Evolutionary conservation across 1,284 basidiomycete genomes (phyloP), one percentile per base, ranked within the genome.

Genomic region (Lentinus polychrous): DNA sequence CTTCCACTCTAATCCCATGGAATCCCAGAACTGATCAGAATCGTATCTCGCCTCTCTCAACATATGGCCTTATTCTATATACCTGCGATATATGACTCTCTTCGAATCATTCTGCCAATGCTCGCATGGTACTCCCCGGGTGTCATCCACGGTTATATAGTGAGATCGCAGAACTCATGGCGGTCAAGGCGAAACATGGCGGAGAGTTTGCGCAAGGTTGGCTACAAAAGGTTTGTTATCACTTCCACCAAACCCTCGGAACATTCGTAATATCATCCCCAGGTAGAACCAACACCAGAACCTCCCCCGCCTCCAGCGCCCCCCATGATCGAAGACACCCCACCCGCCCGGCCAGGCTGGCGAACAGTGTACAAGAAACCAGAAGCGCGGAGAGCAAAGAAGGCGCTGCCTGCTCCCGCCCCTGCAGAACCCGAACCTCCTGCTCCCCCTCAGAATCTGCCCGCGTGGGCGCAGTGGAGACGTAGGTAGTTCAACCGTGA

Each of bases 391-490:
- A 54, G 66, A 59, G 59, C 57, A n/a, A 61, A 64, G 12, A 73
- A 73, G 10, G 71, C 74, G 0, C 66, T 71, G 0, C 64, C 73
- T 0, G 63, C 75, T 1, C 60, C 73, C 1, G 51, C 66, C 1
- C 65, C 75, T n/a, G n/a, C n/a, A 0, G 51, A 64, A 0, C 65
- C 73, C 10, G 71, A 72, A 44, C 48, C 55, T 6, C 68, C 73
- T 5, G 73, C 74, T 0, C n/a, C n/a, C n/a, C 66, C 71, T 48
- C 71, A 75, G 1, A 72, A 76, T 39, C 22, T 78, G 38, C 85
- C 84, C 24, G 75, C 83, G 0, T 88, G 86, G 86, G 78, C 83
- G 0, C 82, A 87, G 56, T 88, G 85, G 86, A 73, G 81, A 69
- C 78, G 79, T 88, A 52, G 54, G 76, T 70, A 27, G 27, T 27